Base-by-base conservation (phyloP, 1,284 basidiomycete genomes). In the Trametes polyzona region DNA sequence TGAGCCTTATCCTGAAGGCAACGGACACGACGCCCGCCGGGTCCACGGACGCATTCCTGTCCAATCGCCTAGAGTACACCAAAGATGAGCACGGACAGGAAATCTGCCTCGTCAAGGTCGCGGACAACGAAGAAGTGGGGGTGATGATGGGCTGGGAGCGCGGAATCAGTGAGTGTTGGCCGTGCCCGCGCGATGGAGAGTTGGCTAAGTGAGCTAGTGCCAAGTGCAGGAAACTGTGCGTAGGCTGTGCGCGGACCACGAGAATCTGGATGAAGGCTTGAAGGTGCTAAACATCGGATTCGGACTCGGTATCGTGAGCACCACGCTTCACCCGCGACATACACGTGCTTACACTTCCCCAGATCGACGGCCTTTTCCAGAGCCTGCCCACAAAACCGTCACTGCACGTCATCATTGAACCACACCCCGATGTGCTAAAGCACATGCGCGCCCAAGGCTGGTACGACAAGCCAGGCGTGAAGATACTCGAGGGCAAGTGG, bases 61-160 rank as follows among this genome's bases (percentile, higher is more conserved):
- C 78, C 1, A 92, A 91, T 3, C 79, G 77, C 48, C 75, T 99
- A 19, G 77, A 79, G 23, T 99, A 89, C 73, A 83, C 82, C 14
- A 79, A 73, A 35, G 94, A 96, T 67, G 77, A 82, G 29, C 73
- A 85, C 33, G 94, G 92, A 0, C 92, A 95, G 69, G 90, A 94
- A 57, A 83, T 95, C 24, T 95, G 92, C 64, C 73, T 91, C 23
- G 76, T 96, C 44, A 81, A 86, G 58, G 82, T 88, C 32, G 88
- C 85, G 19, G 84, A 86, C 57, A 80, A 81, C 48, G 87, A 85
- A 40, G 83, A 90, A 71, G 83, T 94, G 0, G 88, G 88, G 6
- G 95, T 98, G 9, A 97, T 97, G 95, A 97, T 97, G 95, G 93
- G 93, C 1, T 96, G 95, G 95, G 95, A 96, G 71, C 77, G 77